These are phyloP conservation scores for Curvularia spicifera DNA, from an alignment of 2,329 filamentous ascomycete species.

Conservation along the genomic window DNA sequence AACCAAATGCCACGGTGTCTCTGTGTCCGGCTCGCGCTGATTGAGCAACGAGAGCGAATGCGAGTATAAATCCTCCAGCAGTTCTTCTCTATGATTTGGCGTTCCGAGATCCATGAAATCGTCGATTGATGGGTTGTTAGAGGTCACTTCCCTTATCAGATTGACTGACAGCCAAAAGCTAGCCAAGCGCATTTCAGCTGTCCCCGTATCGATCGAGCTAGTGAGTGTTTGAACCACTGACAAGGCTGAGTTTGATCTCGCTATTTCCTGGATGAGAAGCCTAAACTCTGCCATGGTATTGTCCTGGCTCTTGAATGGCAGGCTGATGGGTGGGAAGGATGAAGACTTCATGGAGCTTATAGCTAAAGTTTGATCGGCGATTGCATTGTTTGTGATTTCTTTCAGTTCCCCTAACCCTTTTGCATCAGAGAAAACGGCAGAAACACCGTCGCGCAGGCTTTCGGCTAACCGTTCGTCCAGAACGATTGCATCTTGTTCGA, in stretches of 20 bases:
- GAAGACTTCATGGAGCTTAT: constrained; percentile 28
- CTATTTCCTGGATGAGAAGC: constrained; percentile 63
- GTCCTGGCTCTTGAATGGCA: constrained; percentile 67
- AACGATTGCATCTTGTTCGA: constrained; percentile 68
- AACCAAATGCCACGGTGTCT: constrained; percentile 72
- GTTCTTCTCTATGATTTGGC: constrained; percentile 35
- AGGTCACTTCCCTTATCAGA: constrained; percentile 66
- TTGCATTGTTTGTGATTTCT: constrained; percentile 9
- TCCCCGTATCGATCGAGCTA: constrained; percentile 64
- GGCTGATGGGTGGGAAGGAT: constrained; percentile 66
- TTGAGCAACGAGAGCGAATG: constrained; percentile 69
- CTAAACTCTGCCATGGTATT: constrained; percentile 68
- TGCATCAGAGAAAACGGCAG: constrained; percentile 54
- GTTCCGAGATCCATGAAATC: constrained; percentile 67
- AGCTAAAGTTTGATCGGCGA: constrained; percentile 25
- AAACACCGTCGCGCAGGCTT: constrained; percentile 76
- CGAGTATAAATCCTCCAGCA: constrained; percentile 70
- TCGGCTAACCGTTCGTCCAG: constrained; percentile 71
- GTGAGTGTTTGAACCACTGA: constrained; percentile 70
- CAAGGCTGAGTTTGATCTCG: constrained; percentile 50
- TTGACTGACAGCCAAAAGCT: constrained; percentile 82
- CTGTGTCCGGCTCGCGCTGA: constrained; percentile 45
- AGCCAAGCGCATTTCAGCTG: constrained; percentile 67
- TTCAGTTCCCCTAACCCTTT: constrained; percentile 32
- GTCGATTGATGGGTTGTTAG: constrained; percentile 63